Evolutionary conservation across 805 yeast species (phyloP), one percentile per base, ranked within the genome.

Genomic region (Blastobotrys attinorum): DNA sequence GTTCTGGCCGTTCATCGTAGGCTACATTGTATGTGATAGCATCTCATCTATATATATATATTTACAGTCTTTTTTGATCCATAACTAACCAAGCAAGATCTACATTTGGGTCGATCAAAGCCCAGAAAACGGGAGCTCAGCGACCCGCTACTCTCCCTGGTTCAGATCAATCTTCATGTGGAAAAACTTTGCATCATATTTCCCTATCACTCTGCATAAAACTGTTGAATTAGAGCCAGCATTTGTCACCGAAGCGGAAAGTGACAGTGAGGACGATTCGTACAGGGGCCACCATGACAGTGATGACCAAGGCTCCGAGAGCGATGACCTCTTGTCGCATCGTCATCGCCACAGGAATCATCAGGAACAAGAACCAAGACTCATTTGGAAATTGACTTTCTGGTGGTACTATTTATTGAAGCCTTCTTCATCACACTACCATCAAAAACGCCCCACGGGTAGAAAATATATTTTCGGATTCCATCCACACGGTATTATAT

Each of bases 401-500:
- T 50, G 54, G 54, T 51, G 54, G 54, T 50, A 44, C 22, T 51
- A 47, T 36, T 43, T 39, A 21, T 31, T 47, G 20, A 7, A 25
- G 11, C 11, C 11, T 7, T 25, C 29, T 7, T 25, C 10, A 8
- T 7, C 29, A 25, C n/a, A n/a, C n/a, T n/a, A n/a, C n/a, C n/a
- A n/a, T n/a, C n/a, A 18, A 25, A 27, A 34, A 32, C 17, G 31
- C 17, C 46, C 58, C 3, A 53, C 61, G 2, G 65, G 65, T 18
- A 46, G 51, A 2, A 67, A 82, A 31, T 90, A 92, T 61, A 76
- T 90, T 2, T 90, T 90, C 63, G 95, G 96, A 0, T 81, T 86
- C 57, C 97, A 89, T 62, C 98, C 98, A 0, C 98, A 92, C 61
- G 98, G 98, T 0, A 89, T 90, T 13, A 88, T 89, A 10, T 84